These are phyloP conservation scores for Ceratocystis eucalypticola DNA, from an alignment of 2,329 filamentous ascomycete genomes.

Conservation along the genomic window DNA sequence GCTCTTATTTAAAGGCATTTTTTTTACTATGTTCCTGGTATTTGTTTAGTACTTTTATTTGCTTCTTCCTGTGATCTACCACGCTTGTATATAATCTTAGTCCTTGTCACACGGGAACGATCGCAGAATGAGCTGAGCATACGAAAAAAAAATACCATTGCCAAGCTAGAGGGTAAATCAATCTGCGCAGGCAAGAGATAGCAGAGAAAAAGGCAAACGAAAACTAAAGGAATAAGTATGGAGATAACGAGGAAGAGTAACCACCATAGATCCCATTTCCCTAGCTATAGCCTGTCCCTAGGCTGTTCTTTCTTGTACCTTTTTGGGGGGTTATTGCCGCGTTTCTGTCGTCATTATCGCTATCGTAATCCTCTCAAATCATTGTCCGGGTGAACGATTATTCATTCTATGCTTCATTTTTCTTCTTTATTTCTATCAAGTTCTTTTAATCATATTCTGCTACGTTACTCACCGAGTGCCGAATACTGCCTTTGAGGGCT, in stretches of 20 bases:
- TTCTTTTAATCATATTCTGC: not conserved
- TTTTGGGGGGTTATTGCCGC: not conserved
- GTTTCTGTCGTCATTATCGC: constrained; percentile 1
- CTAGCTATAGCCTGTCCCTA: not conserved
- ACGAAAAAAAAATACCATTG: not conserved
- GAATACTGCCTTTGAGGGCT: not conserved
- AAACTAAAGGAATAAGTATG: not conserved
- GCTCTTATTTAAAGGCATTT: too few relatives aligned
- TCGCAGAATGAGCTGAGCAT: constrained; percentile 2
- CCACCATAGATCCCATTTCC: not conserved
- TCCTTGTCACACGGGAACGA: not conserved
- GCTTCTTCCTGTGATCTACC: not conserved
- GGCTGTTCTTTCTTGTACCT: not conserved
- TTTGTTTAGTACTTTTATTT: not conserved
- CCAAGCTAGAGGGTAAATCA: not conserved
- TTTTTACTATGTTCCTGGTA: too few relatives aligned
- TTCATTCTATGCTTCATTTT: not conserved
- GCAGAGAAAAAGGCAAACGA: not conserved
- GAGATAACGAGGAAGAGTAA: not conserved
- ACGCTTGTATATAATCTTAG: not conserved
- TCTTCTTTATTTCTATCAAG: not conserved
- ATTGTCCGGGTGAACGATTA: not conserved
- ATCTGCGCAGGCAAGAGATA: not conserved
- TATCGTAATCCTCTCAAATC: not conserved
- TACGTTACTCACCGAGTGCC: not conserved